Evolutionary conservation across 306 rosid genomes (phyloP).

Genomic region (Prinsepia uniflora): DNA sequence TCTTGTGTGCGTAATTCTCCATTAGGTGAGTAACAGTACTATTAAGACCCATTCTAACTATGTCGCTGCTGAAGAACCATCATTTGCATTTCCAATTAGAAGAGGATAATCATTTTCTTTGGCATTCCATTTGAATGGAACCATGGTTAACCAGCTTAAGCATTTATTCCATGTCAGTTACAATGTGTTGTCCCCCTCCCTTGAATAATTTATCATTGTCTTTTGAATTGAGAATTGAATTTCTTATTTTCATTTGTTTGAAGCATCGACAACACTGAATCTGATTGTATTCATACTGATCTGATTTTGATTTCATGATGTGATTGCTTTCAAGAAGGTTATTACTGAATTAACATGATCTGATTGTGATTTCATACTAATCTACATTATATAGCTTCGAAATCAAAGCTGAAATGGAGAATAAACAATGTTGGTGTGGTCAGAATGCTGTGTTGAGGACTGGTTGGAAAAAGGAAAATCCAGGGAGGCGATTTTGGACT

Average conservation of each 20-base stretch:
- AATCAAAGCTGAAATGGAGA: too few species aligned
- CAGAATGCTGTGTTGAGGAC: too few species aligned
- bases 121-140: not conserved
- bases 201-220: constrained; percentile 18
- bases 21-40: not conserved
- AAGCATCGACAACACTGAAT: constrained; percentile 52
- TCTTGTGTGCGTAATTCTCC: not conserved
- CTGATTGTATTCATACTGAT: too few species aligned
- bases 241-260: constrained; percentile 60
- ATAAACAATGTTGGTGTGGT: too few species aligned
- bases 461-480: too few species aligned
- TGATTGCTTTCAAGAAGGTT: too few species aligned
- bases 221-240: constrained; percentile 54
- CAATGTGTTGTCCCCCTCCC: not conserved
- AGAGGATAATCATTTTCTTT: not conserved
- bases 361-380: too few species aligned
- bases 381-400: too few species aligned
- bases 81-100: not conserved
- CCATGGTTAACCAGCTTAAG: not conserved
- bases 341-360: too few species aligned
- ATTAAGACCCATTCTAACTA: not conserved
- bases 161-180: constrained; percentile 18
- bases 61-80: not conserved
- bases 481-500: too few species aligned
- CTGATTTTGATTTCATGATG: too few species aligned